Base-by-base conservation (phyloP, 2,329 filamentous ascomycete genomes). In the Fusarium floridanum region DNA sequence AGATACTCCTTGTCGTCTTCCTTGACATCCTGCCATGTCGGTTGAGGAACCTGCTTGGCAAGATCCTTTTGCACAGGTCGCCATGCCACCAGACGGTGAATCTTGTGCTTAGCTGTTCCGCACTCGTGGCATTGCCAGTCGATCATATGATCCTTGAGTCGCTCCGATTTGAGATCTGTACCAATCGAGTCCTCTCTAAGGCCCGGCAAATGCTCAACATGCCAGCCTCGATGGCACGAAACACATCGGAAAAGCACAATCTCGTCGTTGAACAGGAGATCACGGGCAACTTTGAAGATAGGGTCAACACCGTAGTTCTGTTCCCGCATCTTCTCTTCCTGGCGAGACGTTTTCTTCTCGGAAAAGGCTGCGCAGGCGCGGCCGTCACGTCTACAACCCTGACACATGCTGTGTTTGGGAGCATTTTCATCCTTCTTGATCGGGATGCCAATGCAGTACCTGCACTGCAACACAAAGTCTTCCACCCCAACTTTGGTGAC, bases 381-480 rank as follows among this genome's bases (percentile, higher is more conserved):
- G 1, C 94, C 94, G n/a, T 85, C 79, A 36, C 86, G 80, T 64
- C 87, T 88, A 80, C 97, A 99, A 8, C 84, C 85, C 70, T 93
- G 90, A 78, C 97, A 99, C 55, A 85, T 85, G 67, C 92, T 91
- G 55, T 95, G 88, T 70, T 91, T 88, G 0, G 97, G 95, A 1
- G 92, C 91, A 20, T 86, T 87, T 0, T 78, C 72, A 73, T 98
- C 94, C 78, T 93, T 95, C 79, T 91, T 91, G 70, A 86, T 85
- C 55, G 91, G 88, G 22, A 88, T 80, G 5, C 92, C 92, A 71
- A 98, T 88, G 81, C 97, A 99, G 66, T 92, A 93, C 74, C 91
- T 92, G 84, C 97, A 99, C 81, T 99, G 97, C 43, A 99, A 85
- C 17, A 99, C 92, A 77, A 97, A 98, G 41, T 92, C 84, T 3